A percentile compares a stretch with the other conserved stretches of the same genome.
These are phyloP conservation scores for Lasiodiplodia citricola DNA, from an alignment of 2,329 filamentous ascomycete species.

Conservation along the genomic window DNA sequence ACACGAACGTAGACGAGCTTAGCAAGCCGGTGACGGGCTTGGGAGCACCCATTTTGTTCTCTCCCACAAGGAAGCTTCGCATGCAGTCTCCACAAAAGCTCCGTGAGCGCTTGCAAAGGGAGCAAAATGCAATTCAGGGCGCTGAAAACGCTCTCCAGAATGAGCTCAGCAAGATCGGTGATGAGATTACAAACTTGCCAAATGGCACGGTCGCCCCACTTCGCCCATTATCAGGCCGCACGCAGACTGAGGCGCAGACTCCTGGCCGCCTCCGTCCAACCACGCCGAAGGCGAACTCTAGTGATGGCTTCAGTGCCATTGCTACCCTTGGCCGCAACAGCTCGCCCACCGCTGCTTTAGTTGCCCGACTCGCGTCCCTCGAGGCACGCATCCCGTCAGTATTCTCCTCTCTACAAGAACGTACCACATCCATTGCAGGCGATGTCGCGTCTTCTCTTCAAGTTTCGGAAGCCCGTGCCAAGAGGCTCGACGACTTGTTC, in stretches of 20 bases:
- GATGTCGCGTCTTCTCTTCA: conserved; percentile 75
- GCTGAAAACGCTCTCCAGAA: conserved; percentile 68
- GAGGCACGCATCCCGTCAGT: conserved; percentile 53
- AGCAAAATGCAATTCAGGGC: conserved; percentile 75
- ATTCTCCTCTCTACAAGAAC: conserved; percentile 32
- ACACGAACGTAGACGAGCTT: conserved; percentile 21
- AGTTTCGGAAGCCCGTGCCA: conserved; percentile 77
- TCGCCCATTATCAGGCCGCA: conserved; percentile 13
- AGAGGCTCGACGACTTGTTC: conserved; percentile 85
- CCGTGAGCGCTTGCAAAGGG: conserved; percentile 82
- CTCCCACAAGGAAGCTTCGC: conserved; percentile 34
- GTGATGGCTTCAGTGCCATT: conserved; percentile 27
- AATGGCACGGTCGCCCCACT: conserved; percentile 11
- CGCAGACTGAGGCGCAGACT: conserved; percentile 18
- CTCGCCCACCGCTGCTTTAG: conserved; percentile 51
- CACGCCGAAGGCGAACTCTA: conserved; percentile 22
- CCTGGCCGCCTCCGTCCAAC: conserved; percentile 28
- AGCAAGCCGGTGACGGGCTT: conserved; percentile 30
- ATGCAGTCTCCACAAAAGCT: conserved; percentile 70
- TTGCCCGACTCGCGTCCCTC: conserved; percentile 66
- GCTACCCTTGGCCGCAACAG: conserved; percentile 28
- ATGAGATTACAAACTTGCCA: conserved; percentile 69
- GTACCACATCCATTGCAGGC: conserved; percentile 60
- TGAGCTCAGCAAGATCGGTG: conserved; percentile 79
- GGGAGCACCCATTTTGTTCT: conserved; percentile 11